Evolutionary conservation across 441 rosid species (phyloP).

Genomic region (Gossypium aridum): DNA sequence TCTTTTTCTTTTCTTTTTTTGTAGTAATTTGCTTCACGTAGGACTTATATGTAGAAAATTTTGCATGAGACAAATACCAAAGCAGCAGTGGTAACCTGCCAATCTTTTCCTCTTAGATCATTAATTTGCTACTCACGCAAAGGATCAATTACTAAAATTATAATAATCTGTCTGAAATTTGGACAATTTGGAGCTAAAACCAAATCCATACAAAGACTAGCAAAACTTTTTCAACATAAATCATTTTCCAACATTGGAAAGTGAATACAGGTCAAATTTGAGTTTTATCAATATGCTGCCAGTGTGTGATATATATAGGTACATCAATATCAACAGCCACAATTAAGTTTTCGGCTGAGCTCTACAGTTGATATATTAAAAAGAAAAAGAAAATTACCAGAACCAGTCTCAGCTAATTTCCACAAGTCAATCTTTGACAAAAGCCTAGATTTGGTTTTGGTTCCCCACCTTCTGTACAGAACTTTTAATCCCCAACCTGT

Average conservation of each 20-base stretch:
- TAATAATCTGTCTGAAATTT: too few species aligned
- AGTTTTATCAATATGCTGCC: neutral
- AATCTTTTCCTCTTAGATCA: too few species aligned
- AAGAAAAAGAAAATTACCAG: neutral
- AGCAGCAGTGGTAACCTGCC: too few species aligned
- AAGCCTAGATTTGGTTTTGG: conserved; percentile 9
- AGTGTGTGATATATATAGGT: neutral
- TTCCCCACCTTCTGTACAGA: conserved; percentile 25
- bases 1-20: too few species aligned
- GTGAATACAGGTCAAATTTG: neutral
- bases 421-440: conserved; percentile 10
- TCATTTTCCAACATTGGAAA: neutral
- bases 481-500: conserved; percentile 14
- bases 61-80: too few species aligned
- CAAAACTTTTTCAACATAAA: neutral
- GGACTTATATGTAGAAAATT: too few species aligned
- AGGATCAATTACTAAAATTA: too few species aligned
- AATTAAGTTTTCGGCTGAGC: neutral
- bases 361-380: neutral
- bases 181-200: too few species aligned
- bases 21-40: too few species aligned
- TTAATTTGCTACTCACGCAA: too few species aligned
- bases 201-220: too few species aligned
- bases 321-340: neutral
- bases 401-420: neutral